A percentile compares a stretch with the other conserved stretches of the same genome.
phyloP scores from a whole-genome alignment of 192 early-diverging fungal species.

The Ambispora gerdemannii region DNA sequence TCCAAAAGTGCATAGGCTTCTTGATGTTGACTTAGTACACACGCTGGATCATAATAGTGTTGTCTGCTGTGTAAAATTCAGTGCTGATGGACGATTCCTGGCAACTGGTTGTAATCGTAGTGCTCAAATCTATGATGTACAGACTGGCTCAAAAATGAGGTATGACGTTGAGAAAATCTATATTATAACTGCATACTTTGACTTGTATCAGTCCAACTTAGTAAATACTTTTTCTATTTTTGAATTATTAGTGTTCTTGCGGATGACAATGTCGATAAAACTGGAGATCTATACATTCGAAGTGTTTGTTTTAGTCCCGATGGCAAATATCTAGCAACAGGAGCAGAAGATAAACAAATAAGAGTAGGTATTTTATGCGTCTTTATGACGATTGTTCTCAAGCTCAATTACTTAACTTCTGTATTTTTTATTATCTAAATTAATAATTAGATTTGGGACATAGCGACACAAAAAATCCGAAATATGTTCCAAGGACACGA shows the following conservation, averaged over 20 bases:
- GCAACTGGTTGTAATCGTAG: constrained; percentile 93
- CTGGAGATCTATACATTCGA: constrained; percentile 91
- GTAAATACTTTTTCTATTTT: background rate
- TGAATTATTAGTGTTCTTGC: constrained; percentile 58
- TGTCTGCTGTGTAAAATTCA: constrained; percentile 97
- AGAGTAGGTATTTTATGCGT: constrained; percentile 50
- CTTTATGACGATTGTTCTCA: background rate
- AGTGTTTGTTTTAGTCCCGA: constrained; percentile 96
- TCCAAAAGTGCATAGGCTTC: constrained; percentile 56
- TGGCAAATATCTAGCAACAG: constrained; percentile 84
- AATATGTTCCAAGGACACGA: constrained; percentile 82
- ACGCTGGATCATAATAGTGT: constrained; percentile 66
- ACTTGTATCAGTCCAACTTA: background rate
- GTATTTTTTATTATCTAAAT: background rate
- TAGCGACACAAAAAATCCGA: constrained; percentile 57
- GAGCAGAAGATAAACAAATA: constrained; percentile 94
- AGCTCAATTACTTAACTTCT: background rate
- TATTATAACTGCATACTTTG: too few species aligned
- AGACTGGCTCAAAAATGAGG: constrained; percentile 68
- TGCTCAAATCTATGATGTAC: constrained; percentile 86
- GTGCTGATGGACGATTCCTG: constrained; percentile 84
- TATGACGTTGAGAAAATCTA: too few species aligned
- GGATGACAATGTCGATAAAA: constrained; percentile 72
- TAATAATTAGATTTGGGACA: constrained; percentile 61
- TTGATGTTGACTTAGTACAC: constrained; percentile 65